These are phyloP conservation scores for Nidularia pulvinata DNA, from an alignment of 768 basidiomycete genomes.

Conservation along the genomic window DNA sequence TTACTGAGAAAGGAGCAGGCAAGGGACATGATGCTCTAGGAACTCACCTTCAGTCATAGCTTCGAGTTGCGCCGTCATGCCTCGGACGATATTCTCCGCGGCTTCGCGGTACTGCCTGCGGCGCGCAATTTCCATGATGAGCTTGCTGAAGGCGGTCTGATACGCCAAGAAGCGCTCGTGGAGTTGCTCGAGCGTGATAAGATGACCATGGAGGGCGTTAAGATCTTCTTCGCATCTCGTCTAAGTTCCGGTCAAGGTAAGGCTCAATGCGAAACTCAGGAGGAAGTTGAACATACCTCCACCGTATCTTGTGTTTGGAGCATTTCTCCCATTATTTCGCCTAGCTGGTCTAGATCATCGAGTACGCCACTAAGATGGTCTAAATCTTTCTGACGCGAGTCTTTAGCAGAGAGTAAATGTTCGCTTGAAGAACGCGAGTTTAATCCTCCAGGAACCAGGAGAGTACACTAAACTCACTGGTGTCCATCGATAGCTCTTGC, in stretches of 20 bases:
- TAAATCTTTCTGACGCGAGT: constrained; percentile 42
- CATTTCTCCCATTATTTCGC: constrained; percentile 81
- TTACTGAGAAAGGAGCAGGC: too few species aligned
- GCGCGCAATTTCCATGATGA: constrained; percentile 73
- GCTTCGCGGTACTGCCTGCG: constrained; percentile 67
- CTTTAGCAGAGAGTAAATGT: constrained; percentile 42
- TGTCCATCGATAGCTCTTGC: constrained; percentile 48
- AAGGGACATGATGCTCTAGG: too few species aligned
- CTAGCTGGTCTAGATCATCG: constrained; percentile 74
- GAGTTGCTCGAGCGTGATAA: constrained; percentile 62
- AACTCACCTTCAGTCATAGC: constrained; percentile 65
- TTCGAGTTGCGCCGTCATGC: constrained; percentile 64
- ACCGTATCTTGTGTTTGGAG: constrained; percentile 64
- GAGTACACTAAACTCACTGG: constrained; percentile 44
- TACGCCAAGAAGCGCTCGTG: constrained; percentile 69
- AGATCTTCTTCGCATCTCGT: constrained; percentile 52
- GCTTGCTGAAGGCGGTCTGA: constrained; percentile 70
- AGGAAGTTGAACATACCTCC: constrained; percentile 44
- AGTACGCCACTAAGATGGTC: constrained; percentile 48
- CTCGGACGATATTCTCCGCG: constrained; percentile 61
- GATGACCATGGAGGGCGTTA: constrained; percentile 54
- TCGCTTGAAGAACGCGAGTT: constrained; percentile 33
- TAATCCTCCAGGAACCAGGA: constrained; percentile 2
- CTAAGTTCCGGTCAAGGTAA: constrained; percentile 23
- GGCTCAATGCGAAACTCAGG: not conserved